Base-by-base conservation (phyloP, 1,284 basidiomycete genomes). In the Puccinia hordei region DNA sequence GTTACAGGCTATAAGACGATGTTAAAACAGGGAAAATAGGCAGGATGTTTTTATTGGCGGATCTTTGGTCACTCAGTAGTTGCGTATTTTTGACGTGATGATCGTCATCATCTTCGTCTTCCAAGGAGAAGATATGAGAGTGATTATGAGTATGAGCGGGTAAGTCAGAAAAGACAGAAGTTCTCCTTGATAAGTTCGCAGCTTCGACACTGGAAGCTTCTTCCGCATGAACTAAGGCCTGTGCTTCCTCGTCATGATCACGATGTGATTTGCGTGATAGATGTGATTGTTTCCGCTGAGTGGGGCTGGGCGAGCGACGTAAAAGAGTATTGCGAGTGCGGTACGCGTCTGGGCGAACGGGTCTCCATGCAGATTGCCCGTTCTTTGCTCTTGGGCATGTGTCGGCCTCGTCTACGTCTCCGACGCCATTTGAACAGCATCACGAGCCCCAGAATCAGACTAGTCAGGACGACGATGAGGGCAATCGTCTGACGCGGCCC, bases 401-500 rank as follows among this genome's bases (percentile, higher is more conserved):
- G 63, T 44, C 41, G 63, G 12, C 35, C 27, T 27, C 30, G 33
- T 72, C 35, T 33, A 4, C 69, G 46, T 57, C 41, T 72, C 13
- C 69, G 44, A 33, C 69, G 69, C 61, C 61, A 66, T 27, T 77
- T 68, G 19, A 77, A 51, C 17, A 77, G 22, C 49, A 65, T 53
- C 46, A 68, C 75, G 9, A 77, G 49, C 3, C 75, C 75, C 0
- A 66, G 9, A 12, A 68, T 77, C 17, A 77, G 33, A 10, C 30
- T 33, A 15, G 61, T 38, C 22, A 77, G 51, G 17, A 77, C 5
- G 12, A 77, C 22, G 3, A 77, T 33, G 9, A 77, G 22, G 13
- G 75, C 66, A 6, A 77, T 19, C 38, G 75, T 77, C 38, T 63
- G 55, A 17, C 75, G 61, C 9, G 75, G 75, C 19, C 75, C 75